Evolutionary conservation across 2,329 filamentous ascomycete genomes (phyloP).

Genomic region (Graphilbum ipis-grandicollis): DNA sequence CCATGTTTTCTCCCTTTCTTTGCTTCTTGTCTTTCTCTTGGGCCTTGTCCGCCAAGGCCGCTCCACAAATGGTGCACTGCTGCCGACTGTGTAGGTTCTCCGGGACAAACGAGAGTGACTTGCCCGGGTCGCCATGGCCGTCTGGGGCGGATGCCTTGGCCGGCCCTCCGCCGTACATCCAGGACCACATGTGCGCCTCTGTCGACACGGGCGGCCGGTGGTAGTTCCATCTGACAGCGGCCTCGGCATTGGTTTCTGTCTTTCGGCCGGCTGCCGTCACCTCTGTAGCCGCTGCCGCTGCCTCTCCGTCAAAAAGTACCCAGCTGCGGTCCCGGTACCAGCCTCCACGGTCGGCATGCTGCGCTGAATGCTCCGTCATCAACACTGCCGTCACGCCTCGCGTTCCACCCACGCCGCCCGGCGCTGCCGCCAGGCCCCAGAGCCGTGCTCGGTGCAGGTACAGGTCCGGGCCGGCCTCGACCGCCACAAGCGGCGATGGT

Average conservation of each 20-base stretch:
- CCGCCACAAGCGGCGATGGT: slow-evolving; percentile 2
- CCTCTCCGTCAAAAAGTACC: slow-evolving; percentile 18
- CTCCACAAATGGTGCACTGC: slow-evolving; percentile 28
- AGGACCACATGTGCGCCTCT: slow-evolving; percentile 37
- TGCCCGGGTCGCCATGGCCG: too few species aligned
- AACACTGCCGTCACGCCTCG: slow-evolving; percentile 30
- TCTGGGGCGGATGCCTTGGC: too few species aligned
- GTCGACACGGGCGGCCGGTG: slow-evolving; percentile 10
- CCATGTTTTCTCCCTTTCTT: too few species aligned
- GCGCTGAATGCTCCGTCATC: slow-evolving; percentile 28
- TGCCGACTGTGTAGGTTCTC: slow-evolving; percentile 17
- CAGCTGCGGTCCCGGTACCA: slow-evolving; percentile 19
- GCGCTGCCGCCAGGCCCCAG: slow-evolving; percentile 34
- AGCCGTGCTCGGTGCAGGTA: slow-evolving; percentile 32
- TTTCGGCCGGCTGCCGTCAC: not conserved
- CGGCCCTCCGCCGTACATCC: slow-evolving; percentile 37
- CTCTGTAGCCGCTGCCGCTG: not conserved
- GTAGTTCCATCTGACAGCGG: not conserved
- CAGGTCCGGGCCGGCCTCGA: slow-evolving; percentile 20
- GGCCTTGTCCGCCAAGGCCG: slow-evolving; percentile 6
- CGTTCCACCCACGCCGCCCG: slow-evolving; percentile 19
- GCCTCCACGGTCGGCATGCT: slow-evolving; percentile 25
- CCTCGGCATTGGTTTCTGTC: too few species aligned
- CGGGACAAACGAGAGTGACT: too few species aligned
- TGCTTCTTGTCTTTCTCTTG: too few species aligned